Evolutionary conservation across 1,139 yeast genomes (phyloP), one percentile per base, ranked within the genome.

Genomic region (Spathaspora jeffriesii): DNA sequence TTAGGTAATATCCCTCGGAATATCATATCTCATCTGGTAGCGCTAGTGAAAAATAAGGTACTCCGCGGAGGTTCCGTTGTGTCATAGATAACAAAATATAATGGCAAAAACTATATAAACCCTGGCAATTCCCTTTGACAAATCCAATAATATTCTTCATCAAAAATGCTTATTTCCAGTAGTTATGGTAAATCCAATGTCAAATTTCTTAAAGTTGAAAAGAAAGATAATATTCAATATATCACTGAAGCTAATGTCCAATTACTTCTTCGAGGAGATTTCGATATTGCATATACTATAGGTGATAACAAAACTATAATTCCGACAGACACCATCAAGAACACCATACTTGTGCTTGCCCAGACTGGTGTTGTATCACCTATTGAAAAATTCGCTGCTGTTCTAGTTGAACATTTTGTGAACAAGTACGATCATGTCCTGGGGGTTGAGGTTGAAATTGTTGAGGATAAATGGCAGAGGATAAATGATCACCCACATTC

Each of bases 321-420:
- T 43, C 97, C 97, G 48, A 91, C 97, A 11, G 97, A 91, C 67
- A 90, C 97, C 1, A 92, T 90, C 52, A 91, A 91, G 70, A 91
- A 91, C 75, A 91, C 97, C 47, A 82, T 89, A 54, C 77, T 84
- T 64, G 72, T 91, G 37, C 84, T 88, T 58, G 97, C 96, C 52
- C 88, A 88, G 69, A 85, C 77, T 60, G 78, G 82, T 49, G 88
- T 88, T 50, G 88, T 84, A 40, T 88, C 93, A 88, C 96, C 97
- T 51, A 85, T 88, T 57, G 97, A 91, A 75, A 76, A 87, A 49
- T 91, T 89, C 68, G 97, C 95, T 37, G 90, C 92, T 37, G 88
- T 83, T 55, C 74, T 91, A 54, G 96, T 90, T 42, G 74, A 84
- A 60, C 97, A 90, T 66, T 91, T 91, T 67, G 76, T 88, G 55